A percentile compares a stretch with the other conserved stretches of the same genome.
Conservation (phyloP, 2,329 filamentous ascomycete species). For the Trichothecium roseum region DNA sequence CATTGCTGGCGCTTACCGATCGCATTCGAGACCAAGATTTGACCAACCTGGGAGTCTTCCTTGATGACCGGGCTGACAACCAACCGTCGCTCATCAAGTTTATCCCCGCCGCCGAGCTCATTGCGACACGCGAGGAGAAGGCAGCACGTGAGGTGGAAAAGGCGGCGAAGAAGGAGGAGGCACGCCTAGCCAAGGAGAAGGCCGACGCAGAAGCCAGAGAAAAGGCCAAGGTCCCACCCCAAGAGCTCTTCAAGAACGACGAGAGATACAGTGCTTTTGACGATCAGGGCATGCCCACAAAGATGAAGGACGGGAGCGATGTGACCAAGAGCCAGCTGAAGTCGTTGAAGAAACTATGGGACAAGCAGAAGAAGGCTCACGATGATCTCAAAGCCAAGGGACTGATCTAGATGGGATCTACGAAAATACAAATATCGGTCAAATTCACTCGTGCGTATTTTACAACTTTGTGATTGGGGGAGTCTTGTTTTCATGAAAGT, state of each 20-base stretch:
- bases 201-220: slow-evolving; percentile 43
- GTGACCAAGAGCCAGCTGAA: slow-evolving; percentile 71
- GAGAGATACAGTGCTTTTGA: slow-evolving; percentile 68
- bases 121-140: slow-evolving; percentile 49
- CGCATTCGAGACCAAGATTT: slow-evolving; percentile 71
- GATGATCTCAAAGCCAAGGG: slow-evolving; percentile 41
- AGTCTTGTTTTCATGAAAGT: too few relatives aligned
- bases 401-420: slow-evolving; percentile 10
- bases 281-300: slow-evolving; percentile 67
- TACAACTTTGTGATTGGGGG: too few relatives aligned
- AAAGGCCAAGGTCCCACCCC: slow-evolving; percentile 44
- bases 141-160: slow-evolving; percentile 51
- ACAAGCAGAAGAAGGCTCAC: slow-evolving; percentile 77
- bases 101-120: slow-evolving; percentile 44
- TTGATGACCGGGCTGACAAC: slow-evolving; percentile 66
- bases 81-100: slow-evolving; percentile 65
- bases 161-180: slow-evolving; percentile 43
- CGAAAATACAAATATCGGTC: background rate
- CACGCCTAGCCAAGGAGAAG: slow-evolving; percentile 37
- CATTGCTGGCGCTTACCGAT: slow-evolving; percentile 69
- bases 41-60: slow-evolving; percentile 73
- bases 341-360: slow-evolving; percentile 82
- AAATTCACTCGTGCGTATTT: background rate
- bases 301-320: slow-evolving; percentile 67
- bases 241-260: slow-evolving; percentile 46